Evolutionary conservation across 1,284 basidiomycete genomes (phyloP), one percentile per base, ranked within the genome.

Genomic region (Heliocybe sulcata): DNA sequence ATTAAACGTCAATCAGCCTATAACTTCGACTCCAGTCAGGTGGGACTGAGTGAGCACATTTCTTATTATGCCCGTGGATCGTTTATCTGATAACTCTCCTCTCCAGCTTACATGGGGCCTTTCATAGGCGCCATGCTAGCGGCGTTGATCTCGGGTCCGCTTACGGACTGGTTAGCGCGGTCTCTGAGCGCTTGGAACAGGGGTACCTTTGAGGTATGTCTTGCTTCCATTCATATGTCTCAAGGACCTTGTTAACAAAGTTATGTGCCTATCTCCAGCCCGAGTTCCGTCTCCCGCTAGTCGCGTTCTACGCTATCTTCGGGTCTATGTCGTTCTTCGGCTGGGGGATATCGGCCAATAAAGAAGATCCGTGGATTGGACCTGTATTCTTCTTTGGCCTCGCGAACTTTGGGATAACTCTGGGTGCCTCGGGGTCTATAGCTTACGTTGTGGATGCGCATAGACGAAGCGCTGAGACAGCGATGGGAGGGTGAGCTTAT

Each of bases 371-470:
- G 4, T 63, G 61, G 61, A 63, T 63, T 22, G 61, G 57, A 2
- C 61, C 61, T 6, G 61, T 63, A 6, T 57, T 63, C 22, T 63
- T 63, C 53, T 61, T 63, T 33, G 61, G 60, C 11, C 54, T 61
- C 1, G 53, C 61, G 23, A 61, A 59, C 53, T 63, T 63, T 45
- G 61, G 61, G 45, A 54, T 57, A 25, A 58, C 57, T 45, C 57
- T 63, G 22, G 60, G 60, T 3, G 61, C 55, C 35, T 58, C 58
- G 38, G 60, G 60, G 25, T 58, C 60, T 14, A 61, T 61, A 25
- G 56, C 58, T 25, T 63, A 63, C 50, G 60, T 63, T 19, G 61
- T 63, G 8, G 61, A 63, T 31, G 56, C 58, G 23, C 61, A 63
- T 54, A 53, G 60, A 23, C 52, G 58, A 51, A 59, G 56, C 12